Conservation (phyloP, 768 basidiomycete species). For the Lactifluus volemus region DNA sequence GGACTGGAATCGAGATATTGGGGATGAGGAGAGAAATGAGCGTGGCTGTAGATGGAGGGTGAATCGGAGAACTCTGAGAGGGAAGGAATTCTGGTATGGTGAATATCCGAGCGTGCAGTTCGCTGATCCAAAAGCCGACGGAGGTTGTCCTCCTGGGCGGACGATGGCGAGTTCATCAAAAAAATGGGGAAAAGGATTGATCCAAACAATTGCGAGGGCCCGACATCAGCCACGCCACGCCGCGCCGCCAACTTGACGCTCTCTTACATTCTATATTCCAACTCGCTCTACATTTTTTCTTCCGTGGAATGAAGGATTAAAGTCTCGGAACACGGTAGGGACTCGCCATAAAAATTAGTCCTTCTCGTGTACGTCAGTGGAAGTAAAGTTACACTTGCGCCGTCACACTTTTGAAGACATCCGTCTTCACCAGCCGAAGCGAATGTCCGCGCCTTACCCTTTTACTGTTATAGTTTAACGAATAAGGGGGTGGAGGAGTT, state of each 20-base stretch:
- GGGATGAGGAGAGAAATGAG: conserved; percentile 47
- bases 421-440: no score
- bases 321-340: no score
- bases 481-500: no score
- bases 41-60: conserved; percentile 59
- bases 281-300: background rate
- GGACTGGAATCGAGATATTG: conserved; percentile 25
- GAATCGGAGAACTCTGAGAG: conserved; percentile 55
- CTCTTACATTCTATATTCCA: background rate
- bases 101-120: conserved; percentile 39
- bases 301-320: background rate
- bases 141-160: conserved; percentile 40
- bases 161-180: conserved; percentile 30
- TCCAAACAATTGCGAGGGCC: background rate
- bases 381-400: background rate
- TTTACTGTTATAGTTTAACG: background rate
- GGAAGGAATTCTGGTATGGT: conserved; percentile 41
- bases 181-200: conserved; percentile 24
- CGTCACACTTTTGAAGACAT: background rate
- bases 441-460: background rate
- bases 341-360: no score
- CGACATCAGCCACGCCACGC: conserved; percentile 6
- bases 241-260: background rate
- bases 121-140: conserved; percentile 47
- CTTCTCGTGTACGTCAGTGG: no score